Conservation (phyloP, 352 stramenopile species). For the Pythium periplocum region DNA sequence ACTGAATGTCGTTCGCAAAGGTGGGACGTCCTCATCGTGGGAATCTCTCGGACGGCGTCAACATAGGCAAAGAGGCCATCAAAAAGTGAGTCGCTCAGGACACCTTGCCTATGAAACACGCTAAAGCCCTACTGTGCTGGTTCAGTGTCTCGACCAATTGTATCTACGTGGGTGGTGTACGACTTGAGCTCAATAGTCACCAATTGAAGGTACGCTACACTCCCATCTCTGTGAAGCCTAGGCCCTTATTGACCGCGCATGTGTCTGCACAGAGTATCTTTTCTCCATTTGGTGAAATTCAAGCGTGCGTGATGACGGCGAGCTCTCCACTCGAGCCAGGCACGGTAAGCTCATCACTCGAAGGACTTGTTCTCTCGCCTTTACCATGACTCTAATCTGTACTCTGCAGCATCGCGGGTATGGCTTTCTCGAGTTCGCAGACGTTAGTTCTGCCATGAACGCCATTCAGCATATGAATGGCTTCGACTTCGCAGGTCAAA, state of each 20-base stretch:
- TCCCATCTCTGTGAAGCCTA: too few relatives aligned
- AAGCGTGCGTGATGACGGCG: conserved; percentile 58
- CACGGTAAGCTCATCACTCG: conserved; percentile 22
- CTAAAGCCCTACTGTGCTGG: neutral
- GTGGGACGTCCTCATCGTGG: conserved; percentile 72
- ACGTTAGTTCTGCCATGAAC: conserved; percentile 50
- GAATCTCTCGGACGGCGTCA: conserved; percentile 52
- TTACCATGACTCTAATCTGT: neutral
- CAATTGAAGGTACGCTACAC: conserved; percentile 49
- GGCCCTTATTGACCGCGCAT: too few relatives aligned
- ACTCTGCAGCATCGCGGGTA: conserved; percentile 54
- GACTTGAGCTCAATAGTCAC: conserved; percentile 66
- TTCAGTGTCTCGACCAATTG: conserved; percentile 65
- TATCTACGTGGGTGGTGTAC: conserved; percentile 66
- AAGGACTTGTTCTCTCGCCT: too few relatives aligned
- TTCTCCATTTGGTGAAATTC: conserved; percentile 64
- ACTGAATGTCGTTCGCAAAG: conserved; percentile 13
- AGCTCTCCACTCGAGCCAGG: conserved; percentile 48
- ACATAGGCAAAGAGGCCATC: conserved; percentile 71
- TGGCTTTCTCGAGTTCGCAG: conserved; percentile 67
- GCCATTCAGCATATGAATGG: conserved; percentile 83
- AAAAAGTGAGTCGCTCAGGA: conserved; percentile 45
- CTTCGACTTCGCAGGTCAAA: conserved; percentile 69
- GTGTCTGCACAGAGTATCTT: conserved; percentile 56
- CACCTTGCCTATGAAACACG: too few relatives aligned